Percentiles rank a stretch among this genome's conserved stretches.
phyloP scores from a whole-genome alignment of 2,329 filamentous ascomycete genomes.

The Phialocephala subalpina region DNA sequence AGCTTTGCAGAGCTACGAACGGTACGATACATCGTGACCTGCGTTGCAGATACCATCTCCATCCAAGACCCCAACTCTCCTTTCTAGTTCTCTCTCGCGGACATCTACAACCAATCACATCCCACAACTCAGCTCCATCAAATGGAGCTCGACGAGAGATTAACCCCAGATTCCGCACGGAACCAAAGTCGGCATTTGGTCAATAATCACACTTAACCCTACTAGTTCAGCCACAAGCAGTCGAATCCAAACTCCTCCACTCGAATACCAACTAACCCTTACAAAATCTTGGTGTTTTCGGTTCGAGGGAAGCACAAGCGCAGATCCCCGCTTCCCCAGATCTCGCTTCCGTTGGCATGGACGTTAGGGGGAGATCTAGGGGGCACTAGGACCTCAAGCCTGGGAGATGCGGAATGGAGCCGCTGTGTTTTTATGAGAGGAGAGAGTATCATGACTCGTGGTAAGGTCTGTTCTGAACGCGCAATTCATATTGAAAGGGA shows the following conservation, averaged over 20 bases:
- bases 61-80: neutral
- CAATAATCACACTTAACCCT: neutral
- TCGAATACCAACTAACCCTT: too few relatives aligned
- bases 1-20: neutral
- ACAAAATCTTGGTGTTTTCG: too few relatives aligned
- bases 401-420: neutral
- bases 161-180: neutral
- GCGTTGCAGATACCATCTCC: neutral
- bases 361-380: neutral
- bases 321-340: conserved; percentile 11
- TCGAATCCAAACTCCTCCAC: neutral
- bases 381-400: neutral
- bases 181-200: neutral
- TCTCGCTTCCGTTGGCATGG: neutral
- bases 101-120: neutral
- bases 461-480: too few relatives aligned
- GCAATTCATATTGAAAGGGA: too few relatives aligned
- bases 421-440: neutral
- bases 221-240: neutral
- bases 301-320: neutral
- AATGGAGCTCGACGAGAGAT: neutral
- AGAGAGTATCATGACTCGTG: conserved; percentile 1
- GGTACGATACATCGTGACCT: neutral
- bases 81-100: neutral
- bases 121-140: neutral